phyloP scores from a whole-genome alignment of 257 asterid species.

The Lycium ferocissimum region DNA sequence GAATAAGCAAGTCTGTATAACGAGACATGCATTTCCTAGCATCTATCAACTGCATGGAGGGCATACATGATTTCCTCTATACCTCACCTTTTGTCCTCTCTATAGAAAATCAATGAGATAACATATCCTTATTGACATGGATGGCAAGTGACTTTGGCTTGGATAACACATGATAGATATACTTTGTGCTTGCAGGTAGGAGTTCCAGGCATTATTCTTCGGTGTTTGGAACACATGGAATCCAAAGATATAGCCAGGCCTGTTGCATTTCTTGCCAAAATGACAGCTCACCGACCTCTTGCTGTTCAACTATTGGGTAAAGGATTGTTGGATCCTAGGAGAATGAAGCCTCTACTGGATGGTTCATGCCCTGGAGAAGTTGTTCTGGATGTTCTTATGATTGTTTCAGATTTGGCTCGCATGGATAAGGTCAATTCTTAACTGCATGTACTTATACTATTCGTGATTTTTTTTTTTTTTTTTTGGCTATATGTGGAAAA shows the following conservation, averaged over 20 bases:
- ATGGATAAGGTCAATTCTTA: constrained; percentile 81
- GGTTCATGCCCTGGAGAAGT: constrained; percentile 82
- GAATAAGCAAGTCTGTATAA: not conserved
- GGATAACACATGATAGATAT: constrained; percentile 29
- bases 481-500: not conserved
- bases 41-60: constrained; percentile 1
- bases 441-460: not conserved
- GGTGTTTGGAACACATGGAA: constrained; percentile 84
- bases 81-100: not conserved
- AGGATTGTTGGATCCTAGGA: constrained; percentile 79
- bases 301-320: constrained; percentile 85
- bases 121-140: not conserved
- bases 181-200: constrained; percentile 56
- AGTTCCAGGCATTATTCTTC: constrained; percentile 71
- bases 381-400: constrained; percentile 88
- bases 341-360: constrained; percentile 71
- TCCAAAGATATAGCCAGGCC: constrained; percentile 74
- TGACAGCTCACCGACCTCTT: constrained; percentile 76
- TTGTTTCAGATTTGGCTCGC: constrained; percentile 95
- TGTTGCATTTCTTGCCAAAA: constrained; percentile 90
- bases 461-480: not conserved
- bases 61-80: not conserved
- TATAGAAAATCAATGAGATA: constrained; percentile 1
- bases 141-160: constrained; percentile 22
- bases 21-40: not conserved